Base-by-base conservation (phyloP, 139 green algal genomes). In the Asterochloris sp. region DNA sequence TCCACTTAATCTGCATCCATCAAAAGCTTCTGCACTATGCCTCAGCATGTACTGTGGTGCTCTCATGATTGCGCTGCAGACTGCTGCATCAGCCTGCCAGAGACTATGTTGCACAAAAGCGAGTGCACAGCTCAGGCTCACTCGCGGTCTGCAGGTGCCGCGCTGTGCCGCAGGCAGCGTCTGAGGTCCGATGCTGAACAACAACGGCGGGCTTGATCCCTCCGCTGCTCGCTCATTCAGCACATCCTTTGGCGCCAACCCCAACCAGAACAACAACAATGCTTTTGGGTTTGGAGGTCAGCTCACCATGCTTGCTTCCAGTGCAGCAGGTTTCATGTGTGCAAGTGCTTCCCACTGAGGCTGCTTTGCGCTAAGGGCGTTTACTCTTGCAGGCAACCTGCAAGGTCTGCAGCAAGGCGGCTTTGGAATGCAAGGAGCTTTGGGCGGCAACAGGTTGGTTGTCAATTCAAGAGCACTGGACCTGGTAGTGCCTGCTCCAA, bases 111-210 rank as follows among this genome's bases (percentile, higher is more conserved):
- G 38, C 38, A 54, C 38, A 54, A 54, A 54, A 10, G 4, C 8
- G 17, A 26, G 66, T 26, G 21, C 66, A 71, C 66, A 71, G 19
- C 17, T 23, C 19, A 71, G 66, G 17, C 21, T 71, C 9, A 71
- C 4, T 16, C 9, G 19, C 21, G 66, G 66, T 71, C 66, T 23
- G 66, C 21, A 21, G 21, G 66, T 26, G 66, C 66, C 66, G 66
- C 4, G 66, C 66, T 71, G 4, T 71, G 66, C 66, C 21, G 17
- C 66, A 21, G 66, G 66, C 66, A 26, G 19, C 21, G 66, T 21
- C 66, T 71, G 26, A 47, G 61, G n/a, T 63, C 62, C 62, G 63
- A 87, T 87, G 84, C 62, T 87, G 75, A 87, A 87, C 76, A 84
- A 61, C 69, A 85, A 78, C 62, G 61, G 64, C 38, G 84, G 84